phyloP scores from a whole-genome alignment of 2,329 filamentous ascomycete species.

The Claviceps spartinae region DNA sequence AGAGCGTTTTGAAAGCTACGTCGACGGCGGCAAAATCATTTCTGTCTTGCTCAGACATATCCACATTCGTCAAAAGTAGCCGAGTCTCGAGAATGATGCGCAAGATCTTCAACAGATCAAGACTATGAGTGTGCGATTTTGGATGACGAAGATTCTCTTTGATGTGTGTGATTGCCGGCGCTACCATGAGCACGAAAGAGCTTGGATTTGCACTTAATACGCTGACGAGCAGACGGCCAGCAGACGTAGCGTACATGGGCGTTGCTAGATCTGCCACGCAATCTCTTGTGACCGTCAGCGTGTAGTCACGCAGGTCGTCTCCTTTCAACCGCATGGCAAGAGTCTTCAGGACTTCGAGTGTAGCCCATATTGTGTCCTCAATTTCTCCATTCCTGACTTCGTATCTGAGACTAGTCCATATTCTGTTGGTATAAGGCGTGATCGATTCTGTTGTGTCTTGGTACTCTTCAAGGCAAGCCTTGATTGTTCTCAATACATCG shows the following conservation, averaged over 20 bases:
- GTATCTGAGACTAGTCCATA: slow-evolving; percentile 49
- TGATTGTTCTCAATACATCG: slow-evolving; percentile 42
- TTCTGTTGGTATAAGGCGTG: slow-evolving; percentile 33
- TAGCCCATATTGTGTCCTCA: slow-evolving; percentile 42
- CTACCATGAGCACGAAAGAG: slow-evolving; percentile 34
- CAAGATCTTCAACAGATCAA: slow-evolving; percentile 37
- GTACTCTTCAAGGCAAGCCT: slow-evolving; percentile 38
- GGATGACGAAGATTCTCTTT: slow-evolving; percentile 37
- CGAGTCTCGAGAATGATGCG: slow-evolving; percentile 37
- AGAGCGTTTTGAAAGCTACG: slow-evolving; percentile 26
- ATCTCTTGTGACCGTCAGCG: slow-evolving; percentile 36
- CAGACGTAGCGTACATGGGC: slow-evolving; percentile 36
- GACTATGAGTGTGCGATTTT: slow-evolving; percentile 34
- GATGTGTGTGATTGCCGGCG: slow-evolving; percentile 33
- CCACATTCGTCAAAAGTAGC: slow-evolving; percentile 22
- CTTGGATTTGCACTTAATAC: slow-evolving; percentile 33
- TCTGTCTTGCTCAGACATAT: slow-evolving; percentile 22
- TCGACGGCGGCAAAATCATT: slow-evolving; percentile 24
- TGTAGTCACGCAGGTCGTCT: slow-evolving; percentile 31
- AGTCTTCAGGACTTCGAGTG: slow-evolving; percentile 38
- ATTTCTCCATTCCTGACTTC: slow-evolving; percentile 49
- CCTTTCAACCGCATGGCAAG: slow-evolving; percentile 32
- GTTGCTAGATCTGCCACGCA: slow-evolving; percentile 40
- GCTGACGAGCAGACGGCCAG: slow-evolving; percentile 38
- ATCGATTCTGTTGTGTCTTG: slow-evolving; percentile 31